Evolutionary conservation across 495 filamentous ascomycete genomes (phyloP), one percentile per base, ranked within the genome.

Genomic region (Hypoxylon crocopeplum): DNA sequence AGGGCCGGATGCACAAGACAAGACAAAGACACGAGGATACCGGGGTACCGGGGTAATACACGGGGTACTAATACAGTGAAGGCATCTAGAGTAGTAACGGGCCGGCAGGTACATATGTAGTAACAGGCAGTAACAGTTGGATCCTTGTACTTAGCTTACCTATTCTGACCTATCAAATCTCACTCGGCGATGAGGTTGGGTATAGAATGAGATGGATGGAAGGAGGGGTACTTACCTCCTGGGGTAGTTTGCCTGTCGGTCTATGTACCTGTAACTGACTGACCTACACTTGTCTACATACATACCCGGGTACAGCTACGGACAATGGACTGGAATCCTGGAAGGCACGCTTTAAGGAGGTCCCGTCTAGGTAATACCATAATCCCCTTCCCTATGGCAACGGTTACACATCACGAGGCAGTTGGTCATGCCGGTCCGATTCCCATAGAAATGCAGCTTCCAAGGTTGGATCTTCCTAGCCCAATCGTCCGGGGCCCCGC

Each of bases 371-470:
- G 48, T 16, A 48, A 37, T 24, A 57, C 27, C 13, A 12, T 10
- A 5, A 29, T 29, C 25, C 25, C 5, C 5, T 29, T 10, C 25
- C n/a, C 13, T 41, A 16, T 52, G 48, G 11, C 29, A 33, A 48
- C n/a, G 27, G 48, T 64, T 13, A 44, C 41, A 58, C 48, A 48
- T 54, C 48, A 58, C 53, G 46, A 58, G 54, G 42, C 42, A n/a
- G n/a, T 24, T 48, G 38, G 29, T 37, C 48, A 53, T 34, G 48
- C 54, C 60, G 60, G 54, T 54, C 60, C 54, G 54, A 64, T 64
- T 64, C 48, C 46, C 48, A 36, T 42, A 54, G 21, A 52, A 17
- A 48, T 45, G 44, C 36, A 48, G 39, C 34, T 34, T 34, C 17
- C 3, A 34, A 45, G 21, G 40, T 27, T 8, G 4, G 8, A 27